Base-by-base conservation (phyloP, 768 basidiomycete species). In the Russula vinacea region DNA sequence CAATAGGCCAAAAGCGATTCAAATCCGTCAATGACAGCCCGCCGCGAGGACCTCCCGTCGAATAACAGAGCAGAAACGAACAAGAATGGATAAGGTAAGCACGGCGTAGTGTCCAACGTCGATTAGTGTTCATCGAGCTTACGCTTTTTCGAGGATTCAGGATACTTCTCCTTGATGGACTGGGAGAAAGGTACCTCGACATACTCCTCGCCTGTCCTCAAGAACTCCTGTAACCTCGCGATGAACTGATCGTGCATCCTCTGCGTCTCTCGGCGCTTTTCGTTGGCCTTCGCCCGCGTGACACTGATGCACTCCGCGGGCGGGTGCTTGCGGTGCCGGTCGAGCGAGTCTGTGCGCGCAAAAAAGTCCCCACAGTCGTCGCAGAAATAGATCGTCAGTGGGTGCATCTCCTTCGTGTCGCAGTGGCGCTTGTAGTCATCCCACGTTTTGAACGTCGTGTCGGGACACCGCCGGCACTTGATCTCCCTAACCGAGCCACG, bases 381-480 rank as follows among this genome's bases (percentile, higher is more conserved):
- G 37, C 61, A 62, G n/a, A 56, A 39, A 2, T 1, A 5, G 35
- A 56, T 56, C 8, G 33, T 7, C 0, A 1, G 11, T 1, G 61
- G 61, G 45, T 62, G 61, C 11, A 29, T 37, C 45, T 49, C 54
- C 14, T 22, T 8, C 2, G 16, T 50, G n/a, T 44, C 37, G 29
- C 47, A 57, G 13, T 62, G 55, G 0, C 49, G 26, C 39, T 50
- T 51, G 7, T 29, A 56, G 13, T 22, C 29, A 0, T 47, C 35
- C 26, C 35, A 62, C 19, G 5, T 6, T 2, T 8, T 26, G 35
- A 47, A 24, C 3, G 17, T n/a, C 1, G 57, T 16, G n/a, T 22
- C 13, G 1, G 60, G 61, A 16, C 61, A 56, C 14, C 49, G 26
- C 9, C 26, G 24, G 26, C 60, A 60, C 17, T 49, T 55, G 44